Percentiles rank a stretch among this genome's conserved stretches.
These are phyloP conservation scores for Penicillium sp. DNA, from an alignment of 2,329 filamentous ascomycete species.

Conservation along the genomic window DNA sequence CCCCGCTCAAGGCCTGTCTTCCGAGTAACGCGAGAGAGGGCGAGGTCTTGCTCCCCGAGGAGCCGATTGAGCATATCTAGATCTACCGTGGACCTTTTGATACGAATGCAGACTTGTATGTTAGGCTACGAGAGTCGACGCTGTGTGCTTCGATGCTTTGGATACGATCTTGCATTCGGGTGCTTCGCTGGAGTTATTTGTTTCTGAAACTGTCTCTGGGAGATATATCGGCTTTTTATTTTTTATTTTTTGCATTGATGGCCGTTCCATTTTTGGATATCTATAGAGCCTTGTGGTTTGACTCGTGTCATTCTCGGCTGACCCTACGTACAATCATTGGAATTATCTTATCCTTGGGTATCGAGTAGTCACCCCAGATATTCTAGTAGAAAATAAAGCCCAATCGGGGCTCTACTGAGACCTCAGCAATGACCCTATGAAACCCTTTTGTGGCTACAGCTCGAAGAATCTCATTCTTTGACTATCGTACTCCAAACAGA, in stretches of 20 bases:
- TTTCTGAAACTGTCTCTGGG: not conserved
- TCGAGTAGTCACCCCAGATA: not conserved
- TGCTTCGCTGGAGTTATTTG: not conserved
- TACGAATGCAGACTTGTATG: not conserved
- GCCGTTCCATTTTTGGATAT: not conserved
- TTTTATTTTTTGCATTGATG: not conserved
- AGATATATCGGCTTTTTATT: not conserved
- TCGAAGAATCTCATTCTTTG: not conserved
- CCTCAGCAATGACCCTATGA: not conserved
- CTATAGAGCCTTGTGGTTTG: not conserved
- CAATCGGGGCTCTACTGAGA: not conserved
- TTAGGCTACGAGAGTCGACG: not conserved
- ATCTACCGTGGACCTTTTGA: not conserved
- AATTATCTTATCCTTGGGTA: not conserved
- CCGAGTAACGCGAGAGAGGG: slow-evolving; percentile 55
- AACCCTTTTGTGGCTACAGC: not conserved
- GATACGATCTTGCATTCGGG: not conserved
- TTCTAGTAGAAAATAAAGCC: not conserved
- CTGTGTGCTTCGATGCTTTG: not conserved
- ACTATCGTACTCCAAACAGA: not conserved
- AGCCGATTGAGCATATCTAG: slow-evolving; percentile 72
- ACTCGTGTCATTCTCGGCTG: not conserved
- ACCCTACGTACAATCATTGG: not conserved
- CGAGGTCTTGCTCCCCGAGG: slow-evolving; percentile 66
- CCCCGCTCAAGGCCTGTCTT: slow-evolving; percentile 69